Evolutionary conservation across 345 rosid species (phyloP).

Genomic region (Lepidium didymum): DNA sequence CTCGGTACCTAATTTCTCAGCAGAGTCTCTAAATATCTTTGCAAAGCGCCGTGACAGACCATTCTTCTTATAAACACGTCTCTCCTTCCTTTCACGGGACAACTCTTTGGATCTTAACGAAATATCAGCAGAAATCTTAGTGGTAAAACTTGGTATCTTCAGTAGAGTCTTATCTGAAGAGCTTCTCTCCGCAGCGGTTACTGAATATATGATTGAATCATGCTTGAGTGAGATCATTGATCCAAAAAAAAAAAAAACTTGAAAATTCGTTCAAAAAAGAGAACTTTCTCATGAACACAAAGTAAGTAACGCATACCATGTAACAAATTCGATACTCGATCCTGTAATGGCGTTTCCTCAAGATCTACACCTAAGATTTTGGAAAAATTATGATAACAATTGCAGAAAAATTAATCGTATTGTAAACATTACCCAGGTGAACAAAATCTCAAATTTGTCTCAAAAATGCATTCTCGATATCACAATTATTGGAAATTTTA

Average conservation of each 20-base stretch:
- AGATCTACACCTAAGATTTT: conserved; percentile 6
- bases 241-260: background rate
- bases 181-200: background rate
- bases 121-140: conserved; percentile 1
- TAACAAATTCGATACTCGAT: conserved; percentile 12
- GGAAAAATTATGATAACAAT: background rate
- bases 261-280: background rate
- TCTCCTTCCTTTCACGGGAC: conserved; percentile 55
- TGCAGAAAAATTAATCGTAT: background rate
- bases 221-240: background rate
- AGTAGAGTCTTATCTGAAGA: background rate
- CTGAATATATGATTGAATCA: conserved; percentile 14
- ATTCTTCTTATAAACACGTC: conserved; percentile 38
- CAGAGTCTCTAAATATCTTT: conserved; percentile 31
- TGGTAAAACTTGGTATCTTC: conserved; percentile 38
- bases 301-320: conserved; percentile 7
- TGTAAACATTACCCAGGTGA: background rate
- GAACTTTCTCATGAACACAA: background rate
- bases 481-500: no score
- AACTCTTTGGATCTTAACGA: conserved; percentile 36
- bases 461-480: background rate
- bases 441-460: background rate
- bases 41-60: conserved; percentile 30
- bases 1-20: conserved; percentile 47
- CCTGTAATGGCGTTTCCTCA: background rate